Base-by-base conservation (phyloP, 495 filamentous ascomycete species). In the Xylaria grammica region DNA sequence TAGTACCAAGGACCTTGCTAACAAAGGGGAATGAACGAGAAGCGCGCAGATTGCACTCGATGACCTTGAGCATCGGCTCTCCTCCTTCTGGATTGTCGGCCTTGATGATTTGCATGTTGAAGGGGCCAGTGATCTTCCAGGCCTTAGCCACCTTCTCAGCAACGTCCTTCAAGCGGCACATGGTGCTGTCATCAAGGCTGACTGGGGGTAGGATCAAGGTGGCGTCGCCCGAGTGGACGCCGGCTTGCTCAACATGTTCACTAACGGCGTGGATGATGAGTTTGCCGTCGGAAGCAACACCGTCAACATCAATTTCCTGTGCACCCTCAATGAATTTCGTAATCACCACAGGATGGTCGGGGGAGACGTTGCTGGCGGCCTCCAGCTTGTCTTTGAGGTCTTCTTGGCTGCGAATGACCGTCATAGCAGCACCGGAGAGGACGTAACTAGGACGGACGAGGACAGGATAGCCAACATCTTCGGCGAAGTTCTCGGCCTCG, bases 61-160 rank as follows among this genome's bases (percentile, higher is more conserved):
- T 98, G 69, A 97, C 94, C 83, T 98, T 98, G 52, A 98, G 86
- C 54, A 81, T 77, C 20, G 90, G 86, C 67, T 91, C 86, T 29
- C 86, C 89, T 52, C 88, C 89, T 60, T 89, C 88, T 19, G 85
- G 82, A 65, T 89, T 80, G 4, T 90, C 82, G 46, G 91, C 93
- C 81, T 97, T 97, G 85, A 98, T 98, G 78, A 98, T 96, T 79
- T 98, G 94, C 95, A 98, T 97, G 84, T 98, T 98, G 87, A 97
- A 98, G 38, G 94, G 94, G 45, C 94, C 94, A 19, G 92, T 97
- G 76, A 98, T 97, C 71, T 82, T 94, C 92, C 94, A 97, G 49
- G 95, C 94, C 78, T 95, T 92, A 63, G 94, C 94, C 27, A 98
- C 93, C 86, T 97, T 98, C 79, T 92, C 77, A 13, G 95, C 94